Evolutionary conservation across 805 yeast genomes (phyloP), one percentile per base, ranked within the genome.

Genomic region (Barnettozyma populi): DNA sequence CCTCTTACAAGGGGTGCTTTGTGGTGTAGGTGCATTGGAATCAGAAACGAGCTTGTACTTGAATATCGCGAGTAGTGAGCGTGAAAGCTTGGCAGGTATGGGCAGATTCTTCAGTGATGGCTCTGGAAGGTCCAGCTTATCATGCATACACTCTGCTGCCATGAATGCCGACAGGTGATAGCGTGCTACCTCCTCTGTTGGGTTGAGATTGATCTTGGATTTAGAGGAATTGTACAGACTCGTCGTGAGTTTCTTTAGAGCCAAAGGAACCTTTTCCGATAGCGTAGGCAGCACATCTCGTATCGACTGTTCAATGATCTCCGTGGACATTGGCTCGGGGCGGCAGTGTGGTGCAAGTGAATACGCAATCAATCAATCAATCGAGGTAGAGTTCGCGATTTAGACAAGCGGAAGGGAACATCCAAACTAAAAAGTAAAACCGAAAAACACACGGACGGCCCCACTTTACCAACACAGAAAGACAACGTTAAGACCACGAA

Each of bases 131-230:
- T 71, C 63, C 38, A 76, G 66, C 32, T 64, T 64, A 10, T 67
- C 64, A 11, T 67, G 66, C 38, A 76, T 71, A 51, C 71, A 71
- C 48, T 79, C 80, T 13, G 76, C 75, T 0, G 86, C 83, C 21
- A 84, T 60, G 52, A 68, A 78, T 5, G 89, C 85, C 61, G 89
- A 81, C 11, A 86, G 61, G 60, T 85, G 90, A 47, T 73, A 74
- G 46, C 92, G 68, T 2, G 88, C 89, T 2, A 76, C 67, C 52
- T 85, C 90, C 44, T 79, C 77, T 36, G 71, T 71, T 23, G 73
- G 72, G 13, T 78, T 73, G 20, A 84, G 61, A 2, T 65, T 61
- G 50, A 76, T 75, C 40, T 71, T 70, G 52, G 74, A 72, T 47
- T 71, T 77, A n/a, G 84, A 68, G 19, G 84, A 73, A 1, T 75